A percentile compares a stretch with the other conserved stretches of the same genome.
Conservation (phyloP, 352 stramenopile species). For the Phytophthora fragariaefolia region DNA sequence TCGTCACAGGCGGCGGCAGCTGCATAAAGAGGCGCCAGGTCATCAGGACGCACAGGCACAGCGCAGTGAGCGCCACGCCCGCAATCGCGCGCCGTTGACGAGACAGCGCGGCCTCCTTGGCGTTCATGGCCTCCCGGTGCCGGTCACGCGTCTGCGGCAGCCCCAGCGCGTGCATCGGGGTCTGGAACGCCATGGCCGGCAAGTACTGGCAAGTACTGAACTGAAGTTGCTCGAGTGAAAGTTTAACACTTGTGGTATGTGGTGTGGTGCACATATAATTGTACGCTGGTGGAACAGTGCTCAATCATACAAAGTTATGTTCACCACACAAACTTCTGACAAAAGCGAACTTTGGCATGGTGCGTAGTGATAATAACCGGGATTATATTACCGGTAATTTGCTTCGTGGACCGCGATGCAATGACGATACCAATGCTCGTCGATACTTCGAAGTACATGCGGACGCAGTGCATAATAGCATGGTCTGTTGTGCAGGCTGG, state of each 20-base stretch:
- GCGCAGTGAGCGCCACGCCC: conserved; percentile 31
- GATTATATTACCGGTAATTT: neutral
- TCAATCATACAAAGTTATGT: too few relatives aligned
- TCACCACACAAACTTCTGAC: too few relatives aligned
- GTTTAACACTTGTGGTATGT: too few relatives aligned
- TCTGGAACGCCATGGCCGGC: conserved; percentile 50
- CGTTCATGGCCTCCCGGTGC: conserved; percentile 2
- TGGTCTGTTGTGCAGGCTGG: neutral
- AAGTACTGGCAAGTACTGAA: neutral
- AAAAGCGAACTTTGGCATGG: too few relatives aligned
- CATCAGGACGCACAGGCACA: conserved; percentile 48
- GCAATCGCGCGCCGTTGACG: conserved; percentile 24
- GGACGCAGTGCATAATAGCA: neutral
- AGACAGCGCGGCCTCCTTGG: conserved; percentile 29
- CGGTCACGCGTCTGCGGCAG: conserved; percentile 52
- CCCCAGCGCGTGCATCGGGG: conserved; percentile 60
- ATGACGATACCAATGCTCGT: too few relatives aligned
- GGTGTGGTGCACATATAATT: too few relatives aligned
- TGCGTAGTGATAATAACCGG: neutral
- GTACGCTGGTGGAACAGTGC: too few relatives aligned
- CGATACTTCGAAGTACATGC: neutral
- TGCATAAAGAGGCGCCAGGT: conserved; percentile 50
- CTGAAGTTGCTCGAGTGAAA: neutral
- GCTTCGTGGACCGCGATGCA: neutral
- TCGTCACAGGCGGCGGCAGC: conserved; percentile 31